Base-by-base conservation (phyloP, 768 basidiomycete species). In the Gautieria morchelliformis region DNA sequence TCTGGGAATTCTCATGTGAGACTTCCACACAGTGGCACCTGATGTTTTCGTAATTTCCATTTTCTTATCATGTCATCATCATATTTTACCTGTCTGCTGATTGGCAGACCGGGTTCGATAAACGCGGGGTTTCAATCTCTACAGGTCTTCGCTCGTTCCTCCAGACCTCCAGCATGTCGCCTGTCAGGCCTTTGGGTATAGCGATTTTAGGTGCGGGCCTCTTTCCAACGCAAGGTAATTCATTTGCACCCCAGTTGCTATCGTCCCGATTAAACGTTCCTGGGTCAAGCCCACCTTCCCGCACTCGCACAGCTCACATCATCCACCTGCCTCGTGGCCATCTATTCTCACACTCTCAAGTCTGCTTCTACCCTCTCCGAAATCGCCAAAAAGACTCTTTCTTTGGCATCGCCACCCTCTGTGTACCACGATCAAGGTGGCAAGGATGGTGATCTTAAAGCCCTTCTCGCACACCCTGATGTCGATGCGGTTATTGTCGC, bases 131-230 rank as follows among this genome's bases (percentile, higher is more conserved):
- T 49, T 49, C 48, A 49, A 49, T 27, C 32, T 17, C 2, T 4
- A 5, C n/a, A 10, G 20, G n/a, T 27, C 48, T 11, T 30, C 24
- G 48, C 24, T 27, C 24, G n/a, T 49, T 24, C 32, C 24, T 49
- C 48, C 24, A 30, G 48, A 44, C 42, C 42, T 49, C 5, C 48
- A 33, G 11, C 11, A 47, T 39, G 41, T 14, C 33, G 19, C 58
- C 56, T 47, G 45, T 56, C 56, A 59, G 20, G 35, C 41, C 49
- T 15, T 9, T 30, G 53, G 83, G 84, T 30, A 71, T 88, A 56
- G 91, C 90, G 24, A 79, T 93, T 63, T 79, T 93, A 46, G 89
- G 89, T 59, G 82, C 87, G 50, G 89, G 91, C 20, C 77, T 91
- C 58, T 89, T 89, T 62, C 85, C 84, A 53, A 83, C 75, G 63